Base-by-base conservation (phyloP, 1,139 yeast species). In the Yamadazyma sp. region DNA sequence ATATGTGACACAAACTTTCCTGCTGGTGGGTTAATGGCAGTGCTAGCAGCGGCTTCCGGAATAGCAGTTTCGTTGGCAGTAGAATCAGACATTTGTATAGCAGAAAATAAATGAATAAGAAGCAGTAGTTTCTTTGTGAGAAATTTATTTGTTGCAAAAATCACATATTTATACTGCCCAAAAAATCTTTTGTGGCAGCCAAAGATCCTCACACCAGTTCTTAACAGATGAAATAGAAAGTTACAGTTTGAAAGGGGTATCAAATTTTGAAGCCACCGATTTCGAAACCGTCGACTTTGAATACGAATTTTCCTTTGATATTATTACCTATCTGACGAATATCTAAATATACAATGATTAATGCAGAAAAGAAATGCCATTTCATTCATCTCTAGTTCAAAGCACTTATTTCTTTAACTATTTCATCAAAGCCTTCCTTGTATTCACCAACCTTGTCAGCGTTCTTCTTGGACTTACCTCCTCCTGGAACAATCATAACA, bases 401-500 rank as follows among this genome's bases (percentile, higher is more conserved):
- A 39, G 70, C 51, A 40, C 74, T 68, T 51, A 92, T 86, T 70
- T 92, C 97, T 77, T 86, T 89, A 50, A 89, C 96, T 48, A 92
- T 81, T 62, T 92, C 98, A 62, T 94, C 97, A 61, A 78, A 94
- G 43, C 82, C 69, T 63, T 89, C 97, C 67, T 88, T 86, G 75
- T 92, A 94, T 60, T 92, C 97, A 54, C 84, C 92, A 43, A 82
- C 76, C 56, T 87, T 86, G 56, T 85, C 88, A 40, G 78, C 76
- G 56, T 82, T 83, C 68, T 84, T 86, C 69, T 82, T 82, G 57
- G 83, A 76, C 70, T 87, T 86, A 43, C 92, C 92, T 42, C 96
- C 95, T 42, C 96, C 96, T 56, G 98, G 98, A 39, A 90, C 95
- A 56, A 94, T 78, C 90, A 94, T 88, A 34, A 94, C 96, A 64